A percentile compares a stretch with the other conserved stretches of the same genome.
Conservation (phyloP, 495 filamentous ascomycete species). For the Pyrenula aspistea region DNA sequence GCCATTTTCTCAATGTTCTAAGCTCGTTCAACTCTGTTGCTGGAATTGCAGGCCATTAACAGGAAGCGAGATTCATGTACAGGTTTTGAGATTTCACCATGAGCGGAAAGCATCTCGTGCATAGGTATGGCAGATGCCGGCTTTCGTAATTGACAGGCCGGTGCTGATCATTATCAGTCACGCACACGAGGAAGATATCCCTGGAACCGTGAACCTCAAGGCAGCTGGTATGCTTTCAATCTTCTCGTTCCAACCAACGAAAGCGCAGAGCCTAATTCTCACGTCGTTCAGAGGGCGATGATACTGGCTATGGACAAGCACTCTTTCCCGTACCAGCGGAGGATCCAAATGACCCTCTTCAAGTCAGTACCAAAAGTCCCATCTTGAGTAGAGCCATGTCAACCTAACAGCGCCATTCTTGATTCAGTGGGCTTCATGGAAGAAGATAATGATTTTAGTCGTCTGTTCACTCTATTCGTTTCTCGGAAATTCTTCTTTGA, state of each 20-base stretch:
- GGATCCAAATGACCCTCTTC: constrained; percentile 54
- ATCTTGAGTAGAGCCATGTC: background rate
- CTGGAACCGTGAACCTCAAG: constrained; percentile 44
- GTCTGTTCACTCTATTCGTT: constrained; percentile 50
- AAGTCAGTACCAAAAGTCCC: constrained; percentile 13
- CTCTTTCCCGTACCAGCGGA: constrained; percentile 50
- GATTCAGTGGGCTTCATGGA: constrained; percentile 41
- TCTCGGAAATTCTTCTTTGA: constrained; percentile 43
- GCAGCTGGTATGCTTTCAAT: constrained; percentile 10
- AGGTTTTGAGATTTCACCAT: background rate
- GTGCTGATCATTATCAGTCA: constrained; percentile 21
- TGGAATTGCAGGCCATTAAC: background rate
- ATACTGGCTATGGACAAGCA: constrained; percentile 47
- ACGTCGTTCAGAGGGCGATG: constrained; percentile 39
- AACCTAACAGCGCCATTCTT: background rate
- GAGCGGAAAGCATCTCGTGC: background rate
- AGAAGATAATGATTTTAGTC: constrained; percentile 47
- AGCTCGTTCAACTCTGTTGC: background rate
- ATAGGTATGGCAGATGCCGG: background rate
- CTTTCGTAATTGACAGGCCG: background rate
- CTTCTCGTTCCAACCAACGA: background rate
- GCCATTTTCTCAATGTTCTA: background rate
- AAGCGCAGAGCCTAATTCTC: constrained; percentile 1
- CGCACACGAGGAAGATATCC: constrained; percentile 44
- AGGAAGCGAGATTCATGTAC: background rate